Base-by-base conservation (phyloP, 805 yeast species). In the Cyberlindnera saturnus region DNA sequence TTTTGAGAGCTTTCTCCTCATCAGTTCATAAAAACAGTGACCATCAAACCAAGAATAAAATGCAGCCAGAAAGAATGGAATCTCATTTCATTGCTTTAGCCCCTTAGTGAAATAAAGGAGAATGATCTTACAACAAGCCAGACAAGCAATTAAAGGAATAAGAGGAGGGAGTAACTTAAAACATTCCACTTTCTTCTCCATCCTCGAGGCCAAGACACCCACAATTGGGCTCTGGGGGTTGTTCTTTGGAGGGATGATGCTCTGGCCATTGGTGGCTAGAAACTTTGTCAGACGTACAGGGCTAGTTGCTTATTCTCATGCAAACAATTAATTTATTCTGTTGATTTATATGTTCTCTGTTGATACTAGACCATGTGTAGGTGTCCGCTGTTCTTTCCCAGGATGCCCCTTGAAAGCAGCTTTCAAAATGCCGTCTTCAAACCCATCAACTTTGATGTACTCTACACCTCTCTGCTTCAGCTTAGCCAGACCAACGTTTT, bases 371-470 rank as follows among this genome's bases (percentile, higher is more conserved):
- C 28, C 11, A 23, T 23, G 11, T 23, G 28, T 23, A 23, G 28
- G 28, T 6, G 11, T 8, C 28, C 28, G 13, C 10, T 23, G 28
- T 31, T 37, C 33, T 17, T 37, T 16, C 23, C 31, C 29, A 16
- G 42, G 44, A 60, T 85, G 95, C 0, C 96, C 96, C 51, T 72
- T 77, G 50, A 70, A 75, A 3, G 98, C 97, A 10, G 82, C 78
- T 33, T 65, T 62, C 32, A 86, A 65, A 42, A 87, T 79, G 50
- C 73, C 77, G 11, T 79, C 79, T 55, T 87, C 96, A 58, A 77
- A 81, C 0, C 98, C 99, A 0, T 90, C 86, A 20, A 93, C 76
- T 51, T 82, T 85, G 10, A 86, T 70, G 56, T 91, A 91, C 45
- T 75, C 82, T 13, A 91, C 73, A 0, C 81, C 84, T 1, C 69